phyloP scores from a whole-genome alignment of 257 asterid genomes.

The Cinchona pubescens region DNA sequence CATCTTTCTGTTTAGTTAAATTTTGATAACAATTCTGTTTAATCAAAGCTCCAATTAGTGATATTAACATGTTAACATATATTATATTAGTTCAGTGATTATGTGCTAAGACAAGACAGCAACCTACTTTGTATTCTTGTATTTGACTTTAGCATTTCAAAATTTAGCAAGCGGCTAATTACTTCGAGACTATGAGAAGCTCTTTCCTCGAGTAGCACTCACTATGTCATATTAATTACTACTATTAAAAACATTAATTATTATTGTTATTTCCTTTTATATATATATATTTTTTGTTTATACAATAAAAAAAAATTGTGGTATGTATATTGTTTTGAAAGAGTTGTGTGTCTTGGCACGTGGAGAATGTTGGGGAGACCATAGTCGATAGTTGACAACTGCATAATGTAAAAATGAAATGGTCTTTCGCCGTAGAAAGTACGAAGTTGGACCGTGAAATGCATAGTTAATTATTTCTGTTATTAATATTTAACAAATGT shows the following conservation, averaged over 20 bases:
- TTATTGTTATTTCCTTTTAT: background rate
- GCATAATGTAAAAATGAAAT: background rate
- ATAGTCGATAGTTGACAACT: constrained; percentile 13
- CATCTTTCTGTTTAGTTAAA: too few species aligned
- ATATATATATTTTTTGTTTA: too few species aligned
- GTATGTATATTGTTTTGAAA: background rate
- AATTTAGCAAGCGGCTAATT: constrained; percentile 20
- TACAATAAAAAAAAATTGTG: background rate
- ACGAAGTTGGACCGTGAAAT: constrained; percentile 32
- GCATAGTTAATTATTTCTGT: background rate
- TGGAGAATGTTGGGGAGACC: constrained; percentile 38
- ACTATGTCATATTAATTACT: background rate
- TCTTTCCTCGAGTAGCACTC: constrained; percentile 1
- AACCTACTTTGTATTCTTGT: constrained; percentile 4
- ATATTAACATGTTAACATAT: background rate
- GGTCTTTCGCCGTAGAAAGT: constrained; percentile 44
- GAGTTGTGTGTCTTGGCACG: constrained; percentile 4
- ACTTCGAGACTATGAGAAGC: constrained; percentile 19
- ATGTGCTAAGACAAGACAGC: constrained; percentile 1
- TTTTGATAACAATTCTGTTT: too few species aligned
- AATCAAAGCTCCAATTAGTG: background rate
- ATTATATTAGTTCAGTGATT: background rate
- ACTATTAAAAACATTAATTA: background rate
- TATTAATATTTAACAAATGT: background rate
- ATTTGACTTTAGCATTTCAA: constrained; percentile 33